Conservation (phyloP, 495 filamentous ascomycete species). For the Tuber borchii region DNA sequence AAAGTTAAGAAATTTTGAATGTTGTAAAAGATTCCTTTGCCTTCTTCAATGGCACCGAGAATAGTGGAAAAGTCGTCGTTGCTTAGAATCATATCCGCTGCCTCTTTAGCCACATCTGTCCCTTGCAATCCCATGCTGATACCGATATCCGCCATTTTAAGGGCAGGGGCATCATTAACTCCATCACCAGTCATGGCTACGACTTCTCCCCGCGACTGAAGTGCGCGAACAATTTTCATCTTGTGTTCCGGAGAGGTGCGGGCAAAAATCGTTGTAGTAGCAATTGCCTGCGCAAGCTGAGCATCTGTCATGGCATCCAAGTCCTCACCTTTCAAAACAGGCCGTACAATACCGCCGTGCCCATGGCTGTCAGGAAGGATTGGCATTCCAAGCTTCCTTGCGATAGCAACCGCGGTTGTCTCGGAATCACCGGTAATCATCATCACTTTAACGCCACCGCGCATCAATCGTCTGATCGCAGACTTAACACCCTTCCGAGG, state of each 20-base stretch:
- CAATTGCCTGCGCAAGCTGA: conserved; percentile 74
- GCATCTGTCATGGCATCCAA: conserved; percentile 81
- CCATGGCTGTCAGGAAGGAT: conserved; percentile 45
- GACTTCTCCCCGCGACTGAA: conserved; percentile 89
- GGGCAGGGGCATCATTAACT: conserved; percentile 91
- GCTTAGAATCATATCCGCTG: conserved; percentile 98
- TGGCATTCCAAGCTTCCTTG: conserved; percentile 86
- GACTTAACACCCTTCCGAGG: conserved; percentile 82
- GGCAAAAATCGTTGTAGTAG: conserved; percentile 85
- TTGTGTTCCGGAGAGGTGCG: conserved; percentile 96
- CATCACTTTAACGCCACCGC: conserved; percentile 88
- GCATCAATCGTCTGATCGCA: conserved; percentile 83
- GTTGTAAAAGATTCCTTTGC: conserved; percentile 98
- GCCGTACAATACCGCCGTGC: conserved; percentile 50
- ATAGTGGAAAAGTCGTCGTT: conserved; percentile 99
- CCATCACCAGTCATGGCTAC: conserved; percentile 99
- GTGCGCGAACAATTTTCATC: conserved; percentile 85
- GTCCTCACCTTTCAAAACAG: conserved; percentile 81
- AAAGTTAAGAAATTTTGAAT: conserved; percentile 99
- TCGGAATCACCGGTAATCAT: conserved; percentile 99
- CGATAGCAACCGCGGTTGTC: conserved; percentile 88
- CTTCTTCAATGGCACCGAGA: conserved; percentile 91
- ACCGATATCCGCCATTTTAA: conserved; percentile 97
- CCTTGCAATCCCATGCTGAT: conserved; percentile 94
- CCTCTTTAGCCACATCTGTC: conserved; percentile 97